A percentile compares a stretch with the other conserved stretches of the same genome.
Evolutionary conservation across 1,284 basidiomycete species (phyloP).

Genomic region (Moesziomyces sp.): DNA sequence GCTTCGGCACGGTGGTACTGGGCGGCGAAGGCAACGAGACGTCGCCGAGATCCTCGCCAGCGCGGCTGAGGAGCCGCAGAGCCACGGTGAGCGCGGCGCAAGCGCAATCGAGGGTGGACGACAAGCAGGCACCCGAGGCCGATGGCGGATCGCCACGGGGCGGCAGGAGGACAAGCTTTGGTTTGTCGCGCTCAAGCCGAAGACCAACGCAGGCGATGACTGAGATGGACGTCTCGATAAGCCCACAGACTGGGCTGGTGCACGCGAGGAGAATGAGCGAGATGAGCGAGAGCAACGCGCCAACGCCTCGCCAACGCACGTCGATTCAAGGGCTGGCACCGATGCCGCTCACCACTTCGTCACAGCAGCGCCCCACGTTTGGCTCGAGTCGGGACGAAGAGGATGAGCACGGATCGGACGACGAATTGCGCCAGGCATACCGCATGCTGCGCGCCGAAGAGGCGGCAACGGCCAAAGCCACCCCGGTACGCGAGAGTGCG

Average conservation of each 20-base stretch:
- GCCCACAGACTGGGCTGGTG: background rate
- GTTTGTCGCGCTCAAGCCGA: constrained; percentile 5
- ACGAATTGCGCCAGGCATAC: constrained; percentile 34
- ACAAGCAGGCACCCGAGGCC: background rate
- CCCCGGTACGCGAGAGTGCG: background rate
- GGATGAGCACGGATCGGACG: constrained; percentile 31
- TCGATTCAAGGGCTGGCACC: background rate
- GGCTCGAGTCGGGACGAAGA: constrained; percentile 4
- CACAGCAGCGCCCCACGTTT: constrained; percentile 4
- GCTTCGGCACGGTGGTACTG: constrained; percentile 11
- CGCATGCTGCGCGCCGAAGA: constrained; percentile 23
- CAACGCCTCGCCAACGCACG: constrained; percentile 1
- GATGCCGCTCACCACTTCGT: background rate
- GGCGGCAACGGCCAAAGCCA: constrained; percentile 3
- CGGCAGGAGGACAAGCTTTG: constrained; percentile 23
- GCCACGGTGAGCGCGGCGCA: constrained; percentile 27
- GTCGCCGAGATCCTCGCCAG: constrained; percentile 19
- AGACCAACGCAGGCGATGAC: constrained; percentile 8
- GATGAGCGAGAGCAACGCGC: constrained; percentile 2
- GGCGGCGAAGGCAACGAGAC: constrained; percentile 3
- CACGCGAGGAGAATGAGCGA: constrained; percentile 10
- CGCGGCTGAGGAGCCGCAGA: constrained; percentile 22
- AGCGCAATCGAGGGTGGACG: constrained; percentile 7
- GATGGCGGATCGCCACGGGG: constrained; percentile 5
- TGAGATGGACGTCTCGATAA: background rate